These are phyloP conservation scores for Leccinellum rugosiceps DNA, from an alignment of 768 basidiomycete genomes.

Conservation along the genomic window DNA sequence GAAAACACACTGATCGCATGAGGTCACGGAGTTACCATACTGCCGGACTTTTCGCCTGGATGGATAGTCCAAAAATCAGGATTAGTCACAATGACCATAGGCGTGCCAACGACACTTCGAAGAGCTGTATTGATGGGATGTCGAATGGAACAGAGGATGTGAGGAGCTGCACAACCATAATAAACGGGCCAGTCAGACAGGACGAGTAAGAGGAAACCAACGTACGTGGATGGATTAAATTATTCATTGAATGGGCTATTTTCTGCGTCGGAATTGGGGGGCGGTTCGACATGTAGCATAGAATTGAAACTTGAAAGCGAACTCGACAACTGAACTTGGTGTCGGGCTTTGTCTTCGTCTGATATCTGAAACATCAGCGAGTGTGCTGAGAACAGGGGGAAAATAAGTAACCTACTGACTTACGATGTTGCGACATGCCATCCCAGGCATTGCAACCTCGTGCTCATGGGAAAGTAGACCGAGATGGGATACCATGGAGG, in stretches of 20 bases:
- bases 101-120: conserved; percentile 62
- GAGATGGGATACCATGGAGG: conserved; percentile 58
- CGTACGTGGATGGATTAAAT: conserved; percentile 52
- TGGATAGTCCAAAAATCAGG: conserved; percentile 71
- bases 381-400: neutral
- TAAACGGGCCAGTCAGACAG: too few species aligned
- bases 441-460: conserved; percentile 77
- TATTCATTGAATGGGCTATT: conserved; percentile 47
- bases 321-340: conserved; percentile 63
- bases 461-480: conserved; percentile 73
- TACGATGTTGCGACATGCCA: conserved; percentile 77
- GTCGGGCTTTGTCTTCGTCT: conserved; percentile 82
- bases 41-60: conserved; percentile 81
- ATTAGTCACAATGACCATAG: conserved; percentile 90
- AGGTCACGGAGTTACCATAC: conserved; percentile 92
- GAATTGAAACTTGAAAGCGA: conserved; percentile 84
- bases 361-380: conserved; percentile 19
- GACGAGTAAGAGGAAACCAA: too few species aligned
- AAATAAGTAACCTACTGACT: conserved; percentile 60
- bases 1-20: conserved; percentile 64
- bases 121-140: conserved; percentile 55
- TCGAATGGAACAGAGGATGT: conserved; percentile 58
- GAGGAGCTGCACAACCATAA: conserved; percentile 47
- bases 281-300: too few species aligned
- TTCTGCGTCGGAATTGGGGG: too few species aligned